A percentile compares a stretch with the other conserved stretches of the same genome.
Conservation (phyloP, 1,284 basidiomycete genomes). For the Ustilago hordei region DNA sequence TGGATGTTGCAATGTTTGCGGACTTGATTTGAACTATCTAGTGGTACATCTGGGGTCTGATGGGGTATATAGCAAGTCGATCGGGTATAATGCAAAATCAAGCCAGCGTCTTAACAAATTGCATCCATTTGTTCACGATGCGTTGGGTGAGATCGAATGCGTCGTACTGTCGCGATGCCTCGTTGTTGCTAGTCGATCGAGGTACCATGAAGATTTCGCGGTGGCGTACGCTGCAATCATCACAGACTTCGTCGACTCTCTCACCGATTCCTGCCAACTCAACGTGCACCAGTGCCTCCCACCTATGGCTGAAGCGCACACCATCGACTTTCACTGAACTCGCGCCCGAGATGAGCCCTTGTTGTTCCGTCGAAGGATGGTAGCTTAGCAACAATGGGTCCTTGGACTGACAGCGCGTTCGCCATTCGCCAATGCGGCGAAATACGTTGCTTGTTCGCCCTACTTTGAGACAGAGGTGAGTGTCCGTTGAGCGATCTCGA, state of each 20-base stretch:
- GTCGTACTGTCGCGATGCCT: constrained; percentile 3
- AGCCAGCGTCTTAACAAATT: constrained; percentile 22
- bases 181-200: background rate
- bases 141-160: constrained; percentile 27
- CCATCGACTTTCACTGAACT: constrained; percentile 16
- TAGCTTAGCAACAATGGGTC: constrained; percentile 35
- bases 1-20: background rate
- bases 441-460: constrained; percentile 50
- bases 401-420: constrained; percentile 48
- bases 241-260: constrained; percentile 34
- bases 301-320: constrained; percentile 40
- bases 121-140: constrained; percentile 44
- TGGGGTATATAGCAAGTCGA: background rate
- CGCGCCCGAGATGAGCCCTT: constrained; percentile 43
- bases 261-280: constrained; percentile 39
- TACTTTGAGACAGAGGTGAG: constrained; percentile 52
- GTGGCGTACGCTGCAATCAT: constrained; percentile 49
- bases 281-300: constrained; percentile 55
- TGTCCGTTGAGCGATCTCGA: constrained; percentile 21
- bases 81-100: background rate
- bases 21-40: too few relatives aligned
- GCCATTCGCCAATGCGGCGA: constrained; percentile 49
- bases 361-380: constrained; percentile 18
- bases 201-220: constrained; percentile 59
- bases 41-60: background rate